Conservation (phyloP, 129 eudicot genomes). For the Flaveria trinervia region DNA sequence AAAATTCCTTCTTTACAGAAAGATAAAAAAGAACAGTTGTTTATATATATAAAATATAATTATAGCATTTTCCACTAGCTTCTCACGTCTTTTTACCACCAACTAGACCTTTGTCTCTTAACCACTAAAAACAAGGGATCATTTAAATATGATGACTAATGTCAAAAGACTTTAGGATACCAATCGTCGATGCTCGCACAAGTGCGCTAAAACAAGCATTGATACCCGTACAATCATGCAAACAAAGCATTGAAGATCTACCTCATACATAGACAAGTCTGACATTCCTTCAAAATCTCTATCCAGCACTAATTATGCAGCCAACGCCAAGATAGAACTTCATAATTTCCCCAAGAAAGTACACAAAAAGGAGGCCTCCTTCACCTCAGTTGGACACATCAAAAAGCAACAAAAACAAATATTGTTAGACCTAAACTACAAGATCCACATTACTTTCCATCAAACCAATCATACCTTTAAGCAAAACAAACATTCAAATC, state of each 20-base stretch:
- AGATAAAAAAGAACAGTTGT: no score
- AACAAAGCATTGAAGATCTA: conserved; percentile 29
- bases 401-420: conserved; percentile 21
- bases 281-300: conserved; percentile 65
- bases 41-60: no score
- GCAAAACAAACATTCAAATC: background rate
- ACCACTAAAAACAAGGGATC: conserved; percentile 6
- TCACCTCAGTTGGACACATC: conserved; percentile 35
- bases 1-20: no score
- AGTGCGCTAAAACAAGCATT: conserved; percentile 6
- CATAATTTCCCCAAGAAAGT: conserved; percentile 39
- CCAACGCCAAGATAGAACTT: conserved; percentile 35
- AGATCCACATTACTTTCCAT: background rate
- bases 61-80: no score
- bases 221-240: background rate
- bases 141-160: background rate
- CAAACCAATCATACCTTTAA: conserved; percentile 11
- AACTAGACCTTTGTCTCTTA: no score
- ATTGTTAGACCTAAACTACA: conserved; percentile 35
- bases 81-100: no score
- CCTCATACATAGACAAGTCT: conserved; percentile 73
- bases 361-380: conserved; percentile 32
- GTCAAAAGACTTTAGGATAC: background rate
- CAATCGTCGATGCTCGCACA: background rate
- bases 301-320: conserved; percentile 56